These are phyloP conservation scores for Terfezia claveryi DNA, from an alignment of 495 filamentous ascomycete genomes.

Conservation along the genomic window DNA sequence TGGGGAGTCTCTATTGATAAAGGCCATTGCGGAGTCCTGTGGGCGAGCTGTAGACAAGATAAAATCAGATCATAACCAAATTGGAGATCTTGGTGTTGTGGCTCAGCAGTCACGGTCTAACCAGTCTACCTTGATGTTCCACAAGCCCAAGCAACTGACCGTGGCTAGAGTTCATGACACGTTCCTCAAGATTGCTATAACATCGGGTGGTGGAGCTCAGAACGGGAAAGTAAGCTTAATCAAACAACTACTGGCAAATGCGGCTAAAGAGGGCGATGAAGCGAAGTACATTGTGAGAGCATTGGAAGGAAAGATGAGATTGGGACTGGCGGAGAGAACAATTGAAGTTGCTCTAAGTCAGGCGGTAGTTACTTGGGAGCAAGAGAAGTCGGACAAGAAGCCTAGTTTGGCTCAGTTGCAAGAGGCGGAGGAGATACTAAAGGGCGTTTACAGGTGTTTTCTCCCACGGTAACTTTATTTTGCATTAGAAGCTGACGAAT, in stretches of 20 bases:
- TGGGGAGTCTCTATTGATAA: conserved; percentile 95
- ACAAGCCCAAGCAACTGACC: conserved; percentile 76
- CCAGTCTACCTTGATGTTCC: conserved; percentile 74
- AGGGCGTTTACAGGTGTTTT: conserved; percentile 65
- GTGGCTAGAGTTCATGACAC: conserved; percentile 71
- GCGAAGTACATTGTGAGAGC: conserved; percentile 85
- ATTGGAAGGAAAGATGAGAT: conserved; percentile 75
- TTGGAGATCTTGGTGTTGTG: conserved; percentile 84
- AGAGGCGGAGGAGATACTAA: conserved; percentile 64
- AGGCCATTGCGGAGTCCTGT: conserved; percentile 84
- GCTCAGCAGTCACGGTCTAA: conserved; percentile 85
- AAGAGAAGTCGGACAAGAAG: conserved; percentile 37
- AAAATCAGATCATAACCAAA: conserved; percentile 84
- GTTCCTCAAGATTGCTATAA: conserved; percentile 67
- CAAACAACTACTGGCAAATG: conserved; percentile 77
- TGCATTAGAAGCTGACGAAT: neutral
- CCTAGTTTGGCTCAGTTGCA: conserved; percentile 53
- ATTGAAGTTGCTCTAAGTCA: conserved; percentile 75
- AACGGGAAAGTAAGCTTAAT: conserved; percentile 79
- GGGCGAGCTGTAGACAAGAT: conserved; percentile 70
- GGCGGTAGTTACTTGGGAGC: conserved; percentile 66
- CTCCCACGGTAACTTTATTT: neutral
- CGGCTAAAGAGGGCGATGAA: conserved; percentile 84
- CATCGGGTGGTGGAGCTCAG: conserved; percentile 70
- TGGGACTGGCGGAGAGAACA: conserved; percentile 81